These are phyloP conservation scores for Leccinellum albellum DNA, from an alignment of 768 basidiomycete genomes.

Conservation along the genomic window DNA sequence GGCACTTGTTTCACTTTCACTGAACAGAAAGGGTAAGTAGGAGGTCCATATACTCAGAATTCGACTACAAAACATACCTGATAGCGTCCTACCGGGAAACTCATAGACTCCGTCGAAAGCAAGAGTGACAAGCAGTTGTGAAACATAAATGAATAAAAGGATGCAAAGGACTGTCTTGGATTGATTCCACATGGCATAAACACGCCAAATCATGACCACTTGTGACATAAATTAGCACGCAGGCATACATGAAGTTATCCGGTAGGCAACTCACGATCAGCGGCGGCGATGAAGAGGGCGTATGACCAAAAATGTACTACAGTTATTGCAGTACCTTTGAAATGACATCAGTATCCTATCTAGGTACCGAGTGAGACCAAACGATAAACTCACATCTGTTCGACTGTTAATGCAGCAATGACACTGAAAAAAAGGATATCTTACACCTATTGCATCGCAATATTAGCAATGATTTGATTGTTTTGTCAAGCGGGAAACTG, in stretches of 20 bases:
- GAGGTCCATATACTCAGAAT: not conserved
- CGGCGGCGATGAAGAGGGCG: constrained; percentile 9
- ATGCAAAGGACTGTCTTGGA: constrained; percentile 6
- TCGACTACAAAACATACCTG: constrained; percentile 1
- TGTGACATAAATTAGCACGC: not conserved
- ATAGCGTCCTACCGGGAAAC: not conserved
- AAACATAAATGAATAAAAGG: constrained; percentile 1
- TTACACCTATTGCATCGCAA: constrained; percentile 1
- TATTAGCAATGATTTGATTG: not conserved
- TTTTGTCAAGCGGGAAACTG: not conserved
- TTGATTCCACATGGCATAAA: constrained; percentile 13
- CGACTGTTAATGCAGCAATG: not conserved
- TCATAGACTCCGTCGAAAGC: constrained; percentile 1
- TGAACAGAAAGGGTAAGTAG: not conserved
- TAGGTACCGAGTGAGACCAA: not conserved
- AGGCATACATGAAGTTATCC: not conserved
- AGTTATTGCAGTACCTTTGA: constrained; percentile 2
- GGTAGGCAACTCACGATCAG: constrained; percentile 11
- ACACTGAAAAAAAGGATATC: not conserved
- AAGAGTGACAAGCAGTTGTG: not conserved
- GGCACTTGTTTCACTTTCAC: not conserved
- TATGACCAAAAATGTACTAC: constrained; percentile 7
- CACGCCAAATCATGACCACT: constrained; percentile 18
- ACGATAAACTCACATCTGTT: constrained; percentile 10
- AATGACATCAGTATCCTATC: not conserved